These are phyloP conservation scores for Eucalyptus decipiens DNA, from an alignment of 345 rosid genomes.

Conservation along the genomic window DNA sequence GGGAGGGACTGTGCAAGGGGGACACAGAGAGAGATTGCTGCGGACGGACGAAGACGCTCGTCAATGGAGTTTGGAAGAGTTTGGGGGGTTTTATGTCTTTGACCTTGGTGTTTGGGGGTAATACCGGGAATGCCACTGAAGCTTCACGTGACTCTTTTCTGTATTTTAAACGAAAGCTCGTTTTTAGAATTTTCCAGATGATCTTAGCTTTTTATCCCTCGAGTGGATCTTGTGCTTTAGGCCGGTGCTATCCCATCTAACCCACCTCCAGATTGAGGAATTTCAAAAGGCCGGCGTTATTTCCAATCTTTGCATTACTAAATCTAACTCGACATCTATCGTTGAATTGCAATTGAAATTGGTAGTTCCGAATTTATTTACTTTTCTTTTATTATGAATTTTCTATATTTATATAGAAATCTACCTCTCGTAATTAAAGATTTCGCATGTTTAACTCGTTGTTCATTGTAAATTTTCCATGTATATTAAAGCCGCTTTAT, in stretches of 20 bases:
- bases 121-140: neutral
- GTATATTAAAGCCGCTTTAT: rapidly evolving
- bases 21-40: neutral
- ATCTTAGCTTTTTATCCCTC: neutral
- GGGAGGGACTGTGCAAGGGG: neutral
- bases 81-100: neutral
- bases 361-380: neutral
- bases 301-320: neutral
- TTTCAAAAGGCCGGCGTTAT: neutral
- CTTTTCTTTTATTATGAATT: neutral
- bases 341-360: neutral
- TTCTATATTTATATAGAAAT: no score
- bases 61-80: neutral
- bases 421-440: rapidly evolving
- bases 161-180: neutral
- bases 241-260: neutral
- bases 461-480: no score
- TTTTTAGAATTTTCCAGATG: neutral
- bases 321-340: neutral
- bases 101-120: neutral
- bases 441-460: rapidly evolving
- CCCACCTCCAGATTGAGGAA: neutral
- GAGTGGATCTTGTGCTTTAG: no score
- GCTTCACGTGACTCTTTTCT: neutral
- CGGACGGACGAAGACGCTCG: neutral